A percentile compares a stretch with the other conserved stretches of the same genome.
These are phyloP conservation scores for Neonectria faginata DNA, from an alignment of 2,329 filamentous ascomycete species.

Conservation along the genomic window DNA sequence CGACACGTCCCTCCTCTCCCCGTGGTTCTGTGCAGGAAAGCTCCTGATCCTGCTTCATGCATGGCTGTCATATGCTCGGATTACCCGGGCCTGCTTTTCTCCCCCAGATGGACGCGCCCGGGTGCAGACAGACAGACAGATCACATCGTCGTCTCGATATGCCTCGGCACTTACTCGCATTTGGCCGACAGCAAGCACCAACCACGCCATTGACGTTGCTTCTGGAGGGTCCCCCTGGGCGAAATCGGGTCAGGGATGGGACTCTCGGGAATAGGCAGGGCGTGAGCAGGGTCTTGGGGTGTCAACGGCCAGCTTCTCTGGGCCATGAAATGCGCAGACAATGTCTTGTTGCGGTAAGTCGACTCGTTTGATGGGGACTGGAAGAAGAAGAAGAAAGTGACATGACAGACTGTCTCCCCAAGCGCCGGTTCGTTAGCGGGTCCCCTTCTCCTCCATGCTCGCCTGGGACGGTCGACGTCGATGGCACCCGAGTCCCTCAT, in stretches of 20 bases:
- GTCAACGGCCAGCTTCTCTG: conserved; percentile 1
- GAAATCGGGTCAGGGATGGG: conserved; percentile 34
- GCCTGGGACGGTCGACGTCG: conserved; percentile 2
- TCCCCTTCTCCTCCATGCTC: conserved; percentile 4
- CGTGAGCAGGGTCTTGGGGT: conserved; percentile 12
- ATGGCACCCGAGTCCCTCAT: conserved; percentile 9
- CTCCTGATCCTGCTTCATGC: conserved; percentile 10
- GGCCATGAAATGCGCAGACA: conserved; percentile 19
- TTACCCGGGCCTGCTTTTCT: conserved; percentile 16
- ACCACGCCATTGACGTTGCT: conserved; percentile 37
- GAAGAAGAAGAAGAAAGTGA: background rate
- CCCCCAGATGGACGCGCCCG: conserved; percentile 15
- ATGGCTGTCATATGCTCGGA: conserved; percentile 13
- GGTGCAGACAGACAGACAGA: conserved; percentile 20
- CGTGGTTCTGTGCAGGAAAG: background rate
- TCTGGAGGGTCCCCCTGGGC: conserved; percentile 24
- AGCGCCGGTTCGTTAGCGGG: conserved; percentile 14
- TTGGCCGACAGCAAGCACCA: conserved; percentile 25
- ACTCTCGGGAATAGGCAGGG: conserved; percentile 38
- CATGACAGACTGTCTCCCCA: conserved; percentile 14
- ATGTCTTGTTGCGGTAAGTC: conserved; percentile 16
- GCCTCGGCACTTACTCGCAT: conserved; percentile 32
- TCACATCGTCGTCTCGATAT: conserved; percentile 20
- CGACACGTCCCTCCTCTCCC: conserved; percentile 12
- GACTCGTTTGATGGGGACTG: conserved; percentile 2